Evolutionary conservation across 2,329 filamentous ascomycete species (phyloP).

Genomic region (Fusarium brevicatenulatum): DNA sequence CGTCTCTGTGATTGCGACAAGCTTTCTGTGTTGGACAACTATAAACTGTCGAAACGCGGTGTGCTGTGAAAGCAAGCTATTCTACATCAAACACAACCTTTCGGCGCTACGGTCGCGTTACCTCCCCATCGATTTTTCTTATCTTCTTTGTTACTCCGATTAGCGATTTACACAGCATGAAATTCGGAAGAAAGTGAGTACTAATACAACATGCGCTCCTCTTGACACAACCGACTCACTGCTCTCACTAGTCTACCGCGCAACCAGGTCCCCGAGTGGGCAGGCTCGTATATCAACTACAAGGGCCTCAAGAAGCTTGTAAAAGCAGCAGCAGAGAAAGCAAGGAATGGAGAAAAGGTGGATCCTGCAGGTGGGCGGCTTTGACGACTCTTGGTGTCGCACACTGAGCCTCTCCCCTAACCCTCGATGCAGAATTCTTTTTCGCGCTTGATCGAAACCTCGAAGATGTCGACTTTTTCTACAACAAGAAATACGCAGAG

Average conservation of each 20-base stretch:
- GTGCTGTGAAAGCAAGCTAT: constrained; percentile 9
- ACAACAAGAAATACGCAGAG: constrained; percentile 94
- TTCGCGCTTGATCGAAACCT: constrained; percentile 96
- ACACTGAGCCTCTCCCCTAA: constrained; percentile 47
- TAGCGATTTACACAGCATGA: constrained; percentile 56
- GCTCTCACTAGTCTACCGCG: constrained; percentile 69
- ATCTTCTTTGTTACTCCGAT: constrained; percentile 11
- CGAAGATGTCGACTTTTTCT: constrained; percentile 95
- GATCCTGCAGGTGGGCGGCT: constrained; percentile 86
- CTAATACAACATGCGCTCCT: not conserved
- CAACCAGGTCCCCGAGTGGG: constrained; percentile 90
- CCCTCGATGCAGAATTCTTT: constrained; percentile 81
- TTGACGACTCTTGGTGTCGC: constrained; percentile 44
- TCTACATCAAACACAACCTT: not conserved
- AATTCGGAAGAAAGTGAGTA: constrained; percentile 70
- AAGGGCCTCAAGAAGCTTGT: constrained; percentile 95
- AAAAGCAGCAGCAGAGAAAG: constrained; percentile 76
- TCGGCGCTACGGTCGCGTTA: constrained; percentile 2
- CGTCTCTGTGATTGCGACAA: not conserved
- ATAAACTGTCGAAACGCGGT: constrained; percentile 20
- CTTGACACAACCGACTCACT: constrained; percentile 22
- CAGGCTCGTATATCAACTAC: constrained; percentile 86
- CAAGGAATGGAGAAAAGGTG: constrained; percentile 75
- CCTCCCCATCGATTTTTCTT: constrained; percentile 1
- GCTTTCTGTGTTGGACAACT: constrained; percentile 11